Conservation (phyloP, 495 filamentous ascomycete genomes). For the Talaromyces stipitatus region DNA sequence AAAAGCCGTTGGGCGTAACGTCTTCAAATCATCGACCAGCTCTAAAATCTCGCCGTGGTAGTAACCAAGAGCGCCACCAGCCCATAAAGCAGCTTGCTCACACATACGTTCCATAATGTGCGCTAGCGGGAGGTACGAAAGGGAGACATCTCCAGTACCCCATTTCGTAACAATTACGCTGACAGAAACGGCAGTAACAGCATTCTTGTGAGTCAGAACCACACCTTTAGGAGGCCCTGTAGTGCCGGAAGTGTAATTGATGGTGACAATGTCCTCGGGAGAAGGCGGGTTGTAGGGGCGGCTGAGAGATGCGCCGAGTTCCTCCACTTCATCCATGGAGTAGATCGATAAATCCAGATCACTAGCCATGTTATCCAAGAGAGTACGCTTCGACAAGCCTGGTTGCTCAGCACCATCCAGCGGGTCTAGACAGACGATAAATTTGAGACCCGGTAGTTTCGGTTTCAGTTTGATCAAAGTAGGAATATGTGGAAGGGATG, state of each 20-base stretch:
- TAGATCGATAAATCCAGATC: slow-evolving; percentile 68
- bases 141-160: slow-evolving; percentile 47
- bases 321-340: slow-evolving; percentile 70
- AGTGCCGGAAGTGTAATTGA: slow-evolving; percentile 97
- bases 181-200: slow-evolving; percentile 61
- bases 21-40: slow-evolving; percentile 86
- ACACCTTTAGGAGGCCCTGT: slow-evolving; percentile 95
- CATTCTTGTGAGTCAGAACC: slow-evolving; percentile 72
- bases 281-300: slow-evolving; percentile 59
- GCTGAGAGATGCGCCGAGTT: slow-evolving; percentile 60
- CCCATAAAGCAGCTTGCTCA: slow-evolving; percentile 68
- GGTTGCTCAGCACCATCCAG: slow-evolving; percentile 70
- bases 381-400: slow-evolving; percentile 68
- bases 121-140: slow-evolving; percentile 89
- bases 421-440: slow-evolving; percentile 86
- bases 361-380: slow-evolving; percentile 67
- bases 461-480: slow-evolving; percentile 79
- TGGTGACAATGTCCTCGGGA: slow-evolving; percentile 75
- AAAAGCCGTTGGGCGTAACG: slow-evolving; percentile 74
- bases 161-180: slow-evolving; percentile 46
- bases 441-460: slow-evolving; percentile 67
- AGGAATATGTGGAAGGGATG: slow-evolving; percentile 78
- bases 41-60: slow-evolving; percentile 89
- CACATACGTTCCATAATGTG: slow-evolving; percentile 86
- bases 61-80: slow-evolving; percentile 76